Base-by-base conservation (phyloP, 257 asterid genomes). In the Verbena officinalis region DNA sequence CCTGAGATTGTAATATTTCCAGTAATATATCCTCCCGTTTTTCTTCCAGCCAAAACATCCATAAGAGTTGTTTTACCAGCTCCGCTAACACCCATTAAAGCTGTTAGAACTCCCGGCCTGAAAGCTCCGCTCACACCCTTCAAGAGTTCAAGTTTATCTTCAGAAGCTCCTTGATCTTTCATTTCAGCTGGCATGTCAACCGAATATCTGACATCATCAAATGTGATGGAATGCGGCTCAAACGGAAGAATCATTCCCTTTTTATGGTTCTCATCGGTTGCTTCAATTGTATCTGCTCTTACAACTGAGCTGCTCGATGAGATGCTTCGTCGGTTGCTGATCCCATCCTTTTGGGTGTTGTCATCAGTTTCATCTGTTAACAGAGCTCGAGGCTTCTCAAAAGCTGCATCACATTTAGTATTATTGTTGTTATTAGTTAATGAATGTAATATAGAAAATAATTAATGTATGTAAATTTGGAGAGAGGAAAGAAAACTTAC, bases 121-220 rank as follows among this genome's bases (percentile, higher is more conserved):
- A 88, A 88, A 48, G 95, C 83, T 44, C 96, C 96, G 59, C 86
- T 88, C 50, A 88, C 80, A 36, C 84, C 83, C 74, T 86, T 84
- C 70, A 88, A 75, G 36, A 88, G 90, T 62, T 75, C 75, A 59
- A 86, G 44, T 70, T 58, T 83, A 58, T 86, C 86, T 15, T 68
- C 84, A 6, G 59, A 23, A 12, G 63, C 76, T 10, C 95, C 95
- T 42, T 78, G 91, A 22, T 68, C 80, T 80, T 65, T 86, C 96
- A 88, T 88, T 80, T 84, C 95, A 59, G 67, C 64, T 59, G 97
- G 98, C 98, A 92, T 92, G 80, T 87, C 91, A 4, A 92, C 98
- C 0, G 97, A 87, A 66, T 92, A 92, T 52, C 57, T 65, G 19
- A 92, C 38, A 3, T 87, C 77, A 9, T 92, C 89, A 27, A 92